A percentile compares a stretch with the other conserved stretches of the same genome.
These are phyloP conservation scores for Lycium barbarum DNA, from an alignment of 257 asterid genomes.

Conservation along the genomic window DNA sequence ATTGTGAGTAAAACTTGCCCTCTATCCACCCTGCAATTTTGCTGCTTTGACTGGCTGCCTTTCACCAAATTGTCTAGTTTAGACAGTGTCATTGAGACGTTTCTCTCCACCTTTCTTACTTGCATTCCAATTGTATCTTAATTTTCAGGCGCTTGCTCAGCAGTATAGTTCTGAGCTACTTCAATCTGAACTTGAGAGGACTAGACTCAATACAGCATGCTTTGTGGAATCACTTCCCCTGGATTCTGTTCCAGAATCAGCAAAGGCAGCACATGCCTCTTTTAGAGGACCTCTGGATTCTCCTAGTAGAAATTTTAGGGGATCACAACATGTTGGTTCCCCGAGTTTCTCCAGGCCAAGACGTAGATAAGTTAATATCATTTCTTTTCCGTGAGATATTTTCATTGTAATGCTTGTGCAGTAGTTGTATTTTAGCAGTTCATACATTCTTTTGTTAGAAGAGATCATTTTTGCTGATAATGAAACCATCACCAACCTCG, in stretches of 20 bases:
- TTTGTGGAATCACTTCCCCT: constrained; percentile 80
- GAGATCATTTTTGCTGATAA: background rate
- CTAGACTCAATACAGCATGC: constrained; percentile 92
- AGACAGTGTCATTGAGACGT: background rate
- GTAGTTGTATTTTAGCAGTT: constrained; percentile 23
- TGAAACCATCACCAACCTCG: constrained; percentile 12
- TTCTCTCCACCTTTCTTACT: background rate
- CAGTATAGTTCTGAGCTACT: constrained; percentile 89
- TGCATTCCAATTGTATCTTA: background rate
- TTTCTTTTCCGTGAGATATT: constrained; percentile 12
- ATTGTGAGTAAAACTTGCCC: constrained; percentile 37
- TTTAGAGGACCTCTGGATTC: constrained; percentile 60
- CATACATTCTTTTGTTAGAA: background rate
- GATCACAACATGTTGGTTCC: constrained; percentile 61
- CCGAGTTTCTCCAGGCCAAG: constrained; percentile 90
- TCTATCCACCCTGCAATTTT: constrained; percentile 1
- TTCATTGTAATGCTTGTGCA: constrained; percentile 16
- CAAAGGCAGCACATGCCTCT: constrained; percentile 93
- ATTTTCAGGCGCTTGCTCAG: constrained; percentile 75
- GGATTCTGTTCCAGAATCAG: constrained; percentile 90
- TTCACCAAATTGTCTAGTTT: background rate
- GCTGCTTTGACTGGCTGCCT: constrained; percentile 7
- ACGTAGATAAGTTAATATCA: constrained; percentile 61
- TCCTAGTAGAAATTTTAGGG: constrained; percentile 66
- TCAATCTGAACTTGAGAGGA: constrained; percentile 91